Base-by-base conservation (phyloP, 768 basidiomycete species). In the Serendipita vermifera region DNA sequence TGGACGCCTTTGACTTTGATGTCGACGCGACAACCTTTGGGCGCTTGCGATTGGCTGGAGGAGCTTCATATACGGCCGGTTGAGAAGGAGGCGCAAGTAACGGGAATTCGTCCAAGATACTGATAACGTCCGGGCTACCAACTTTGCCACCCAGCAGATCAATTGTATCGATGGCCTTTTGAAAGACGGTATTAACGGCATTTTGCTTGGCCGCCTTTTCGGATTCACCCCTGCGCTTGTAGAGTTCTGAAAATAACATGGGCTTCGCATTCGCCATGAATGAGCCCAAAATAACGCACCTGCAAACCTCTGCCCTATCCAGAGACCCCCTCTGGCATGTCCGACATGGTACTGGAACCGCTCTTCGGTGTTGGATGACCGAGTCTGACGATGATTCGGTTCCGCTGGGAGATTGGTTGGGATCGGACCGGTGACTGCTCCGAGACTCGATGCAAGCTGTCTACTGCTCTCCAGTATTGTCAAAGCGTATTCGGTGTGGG, bases 261-360 rank as follows among this genome's bases (percentile, higher is more conserved):
- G 22, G 54, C 2, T 1, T 53, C 31, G 4, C n/a, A 57, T 46
- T 15, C 20, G 17, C 17, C 3, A 3, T 38, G 26, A 17, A 1
- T 17, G 22, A 29, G 11, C 20, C 24, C 27, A 24, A 54, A 7
- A 55, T 5, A 48, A 72, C 76, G 43, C 39, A 85, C 84, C 84
- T 46, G 80, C 68, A 60, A 78, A 76, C 39, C 83, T 72, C 62
- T 87, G 79, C 4, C 84, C 84, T 9, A 82, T 77, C 86, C 86
- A 87, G 48, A 85, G 63, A 20, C 84, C 70, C 63, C 86, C 64
- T 33, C 77, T 76, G 2, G 76, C 82, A 57, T 85, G 85, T 3
- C 84, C 85, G 17, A 79, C 46, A 1, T 51, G 46, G 31, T 51
- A 51, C 7, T 39, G 54, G 29, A n/a, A 9, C 33, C 33, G 1